A percentile compares a stretch with the other conserved stretches of the same genome.
Evolutionary conservation across 2,329 filamentous ascomycete species (phyloP).

Genomic region (Fusarium bulbicola): DNA sequence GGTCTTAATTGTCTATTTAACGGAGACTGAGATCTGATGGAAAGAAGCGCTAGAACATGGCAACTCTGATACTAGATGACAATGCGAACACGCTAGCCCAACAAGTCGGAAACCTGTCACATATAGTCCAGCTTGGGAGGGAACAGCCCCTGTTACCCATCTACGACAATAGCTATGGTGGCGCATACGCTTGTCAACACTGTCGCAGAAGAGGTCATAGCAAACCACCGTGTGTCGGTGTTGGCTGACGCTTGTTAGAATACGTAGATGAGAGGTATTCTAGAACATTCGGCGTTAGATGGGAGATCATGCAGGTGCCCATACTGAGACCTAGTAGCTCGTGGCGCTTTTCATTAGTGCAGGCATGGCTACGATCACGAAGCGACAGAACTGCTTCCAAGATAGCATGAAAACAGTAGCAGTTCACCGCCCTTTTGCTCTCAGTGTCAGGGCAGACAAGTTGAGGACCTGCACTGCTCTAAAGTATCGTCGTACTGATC

Average conservation of each 20-base stretch:
- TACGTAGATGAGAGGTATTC: neutral
- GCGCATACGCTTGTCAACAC: neutral
- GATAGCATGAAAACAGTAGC: too few relatives aligned
- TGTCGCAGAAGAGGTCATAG: neutral
- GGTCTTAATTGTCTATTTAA: neutral
- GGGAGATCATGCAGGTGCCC: neutral
- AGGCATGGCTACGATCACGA: neutral
- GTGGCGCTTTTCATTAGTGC: neutral
- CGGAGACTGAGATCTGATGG: neutral
- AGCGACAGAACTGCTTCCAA: neutral
- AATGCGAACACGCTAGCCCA: neutral
- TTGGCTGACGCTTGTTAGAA: neutral
- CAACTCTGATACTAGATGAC: neutral
- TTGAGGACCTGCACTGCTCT: accelerated
- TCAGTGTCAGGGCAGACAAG: accelerated
- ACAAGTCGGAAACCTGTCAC: neutral
- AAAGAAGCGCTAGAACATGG: neutral
- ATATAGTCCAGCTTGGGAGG: accelerated
- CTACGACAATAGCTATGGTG: neutral
- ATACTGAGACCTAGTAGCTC: neutral
- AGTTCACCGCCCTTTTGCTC: neutral
- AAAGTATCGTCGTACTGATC: too few relatives aligned
- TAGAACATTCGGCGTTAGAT: neutral
- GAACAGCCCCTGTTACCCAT: neutral
- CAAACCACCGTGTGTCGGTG: neutral